These are phyloP conservation scores for Geranium incanum DNA, from an alignment of 441 rosid species.

Conservation along the genomic window DNA sequence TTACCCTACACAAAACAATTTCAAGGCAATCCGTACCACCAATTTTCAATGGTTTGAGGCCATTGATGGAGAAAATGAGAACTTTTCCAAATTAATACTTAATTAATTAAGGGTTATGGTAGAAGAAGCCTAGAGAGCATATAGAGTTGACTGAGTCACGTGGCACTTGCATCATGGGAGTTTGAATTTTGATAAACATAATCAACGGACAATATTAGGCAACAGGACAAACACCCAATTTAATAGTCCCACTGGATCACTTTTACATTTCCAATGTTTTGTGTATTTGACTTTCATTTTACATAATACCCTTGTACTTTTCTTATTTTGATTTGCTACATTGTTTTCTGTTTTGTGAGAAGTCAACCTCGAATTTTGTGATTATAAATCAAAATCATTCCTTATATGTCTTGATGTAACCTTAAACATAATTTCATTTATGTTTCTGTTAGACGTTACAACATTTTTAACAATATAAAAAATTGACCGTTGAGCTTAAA, in stretches of 20 bases:
- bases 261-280: constrained; percentile 3
- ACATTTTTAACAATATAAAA: too few species aligned
- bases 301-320: background rate
- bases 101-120: background rate
- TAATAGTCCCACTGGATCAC: background rate
- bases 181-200: background rate
- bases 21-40: background rate
- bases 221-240: background rate
- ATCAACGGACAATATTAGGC: background rate
- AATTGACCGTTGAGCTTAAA: too few species aligned
- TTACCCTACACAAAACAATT: background rate
- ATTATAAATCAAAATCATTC: too few species aligned
- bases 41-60: background rate
- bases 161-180: background rate
- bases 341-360: too few species aligned
- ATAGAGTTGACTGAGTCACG: background rate
- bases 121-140: constrained; percentile 4
- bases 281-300: background rate
- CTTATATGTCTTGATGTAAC: too few species aligned
- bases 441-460: too few species aligned
- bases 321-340: too few species aligned
- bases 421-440: too few species aligned
- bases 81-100: background rate
- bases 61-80: constrained; percentile 3
- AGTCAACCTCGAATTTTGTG: too few species aligned